Conservation (phyloP, 2,329 filamentous ascomycete species). For the Clarireedia paspali region DNA sequence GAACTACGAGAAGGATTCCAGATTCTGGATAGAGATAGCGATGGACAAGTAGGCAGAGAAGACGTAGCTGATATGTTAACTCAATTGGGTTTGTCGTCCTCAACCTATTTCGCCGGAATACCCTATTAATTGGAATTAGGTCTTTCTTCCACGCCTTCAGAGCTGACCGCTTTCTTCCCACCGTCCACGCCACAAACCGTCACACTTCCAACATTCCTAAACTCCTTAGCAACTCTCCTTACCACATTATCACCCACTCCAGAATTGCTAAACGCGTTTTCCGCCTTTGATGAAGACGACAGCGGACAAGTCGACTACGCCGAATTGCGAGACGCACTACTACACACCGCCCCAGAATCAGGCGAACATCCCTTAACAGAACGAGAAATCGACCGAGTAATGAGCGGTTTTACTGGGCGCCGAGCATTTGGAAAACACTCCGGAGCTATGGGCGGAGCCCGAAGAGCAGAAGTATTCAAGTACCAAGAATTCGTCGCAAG, state of each 20-base stretch:
- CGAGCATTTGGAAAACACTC: slow-evolving; percentile 66
- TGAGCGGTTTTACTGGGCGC: slow-evolving; percentile 77
- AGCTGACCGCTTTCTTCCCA: slow-evolving; percentile 78
- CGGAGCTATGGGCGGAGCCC: slow-evolving; percentile 37
- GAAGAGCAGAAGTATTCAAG: slow-evolving; percentile 80
- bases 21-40: slow-evolving; percentile 83
- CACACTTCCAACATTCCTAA: slow-evolving; percentile 78
- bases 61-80: slow-evolving; percentile 83
- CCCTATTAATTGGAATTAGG: slow-evolving; percentile 38
- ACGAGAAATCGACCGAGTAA: slow-evolving; percentile 76
- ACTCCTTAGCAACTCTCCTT: slow-evolving; percentile 68
- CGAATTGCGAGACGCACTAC: slow-evolving; percentile 73
- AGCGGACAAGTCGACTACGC: slow-evolving; percentile 82
- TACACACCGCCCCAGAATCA: slow-evolving; percentile 73
- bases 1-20: slow-evolving; percentile 90
- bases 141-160: slow-evolving; percentile 61
- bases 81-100: slow-evolving; percentile 57
- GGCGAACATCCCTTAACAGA: slow-evolving; percentile 58
- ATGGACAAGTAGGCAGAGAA: slow-evolving; percentile 72
- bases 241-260: slow-evolving; percentile 66
- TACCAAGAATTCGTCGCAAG: slow-evolving; percentile 79
- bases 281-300: slow-evolving; percentile 92
- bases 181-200: slow-evolving; percentile 63
- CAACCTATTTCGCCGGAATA: background rate
- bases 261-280: slow-evolving; percentile 83